Evolutionary conservation across 73 alveolate species (phyloP), one percentile per base, ranked within the genome.

Genomic region (Paramecium sexaurelia): DNA sequence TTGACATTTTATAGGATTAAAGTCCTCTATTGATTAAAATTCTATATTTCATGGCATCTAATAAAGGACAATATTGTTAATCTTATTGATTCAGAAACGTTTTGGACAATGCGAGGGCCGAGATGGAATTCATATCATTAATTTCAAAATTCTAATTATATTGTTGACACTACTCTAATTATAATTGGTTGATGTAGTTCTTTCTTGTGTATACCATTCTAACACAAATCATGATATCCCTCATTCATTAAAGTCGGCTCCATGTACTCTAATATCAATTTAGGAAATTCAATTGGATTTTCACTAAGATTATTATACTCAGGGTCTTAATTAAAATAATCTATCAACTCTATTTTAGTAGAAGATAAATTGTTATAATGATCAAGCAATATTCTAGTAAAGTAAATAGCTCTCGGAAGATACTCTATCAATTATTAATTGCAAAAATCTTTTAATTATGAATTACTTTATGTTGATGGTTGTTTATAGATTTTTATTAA

Each of bases 231-330:
- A 5, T 33, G 32, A 36, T 71, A 71, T 71, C 66, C 11, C 35
- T 71, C 86, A 71, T 20, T 71, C 43, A 71, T n/a, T 37, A 37
- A 37, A 2, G 86, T 32, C 35, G 86, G 86, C 7, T 35, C 56
- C 35, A 71, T 36, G 19, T 27, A 71, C 43, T 71, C 86, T 20
- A 71, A 35, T 71, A 27, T 9, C 55, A 71, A 0, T 35, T 32
- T 11, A 33, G 86, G 86, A 40, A 71, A 71, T 71, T 71, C 56
- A 3, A 32, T 71, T 71, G 86, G 86, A 15, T 13, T n/a, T 27
- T 71, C 86, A 35, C 35, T 1, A 33, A 71, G 35, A 27, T 13
- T 27, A 15, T 71, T 4, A 71, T 71, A 71, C 5, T 29, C 7
- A 33, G 86, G 66, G 17, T 71, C 86, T 15, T 71, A 36, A 32